phyloP scores from a whole-genome alignment of 1,139 yeast genomes.

The Suhomyces guaymorum region DNA sequence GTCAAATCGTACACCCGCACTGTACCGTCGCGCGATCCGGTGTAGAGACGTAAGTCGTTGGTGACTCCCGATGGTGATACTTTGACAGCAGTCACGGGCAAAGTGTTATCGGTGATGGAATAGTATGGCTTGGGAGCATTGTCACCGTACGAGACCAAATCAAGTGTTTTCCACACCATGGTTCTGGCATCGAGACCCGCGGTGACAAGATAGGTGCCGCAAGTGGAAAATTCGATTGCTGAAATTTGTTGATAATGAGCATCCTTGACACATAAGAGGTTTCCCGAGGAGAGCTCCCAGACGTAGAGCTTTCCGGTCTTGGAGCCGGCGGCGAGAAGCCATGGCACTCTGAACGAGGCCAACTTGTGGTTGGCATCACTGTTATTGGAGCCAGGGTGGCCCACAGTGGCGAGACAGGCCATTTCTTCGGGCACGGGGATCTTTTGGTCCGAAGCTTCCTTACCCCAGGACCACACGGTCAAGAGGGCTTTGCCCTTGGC shows the following conservation, averaged over 20 bases:
- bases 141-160: conserved; percentile 45
- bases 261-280: conserved; percentile 68
- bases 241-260: conserved; percentile 83
- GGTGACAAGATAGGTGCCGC: conserved; percentile 70
- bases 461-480: conserved; percentile 71
- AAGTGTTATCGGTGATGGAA: conserved; percentile 71
- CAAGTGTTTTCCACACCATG: conserved; percentile 70
- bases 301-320: conserved; percentile 71
- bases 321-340: conserved; percentile 75
- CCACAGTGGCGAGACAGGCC: conserved; percentile 54
- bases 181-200: conserved; percentile 85
- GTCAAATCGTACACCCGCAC: conserved; percentile 61
- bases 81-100: conserved; percentile 66
- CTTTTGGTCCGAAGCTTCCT: conserved; percentile 81
- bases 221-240: conserved; percentile 55
- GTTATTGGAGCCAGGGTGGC: conserved; percentile 29
- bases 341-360: conserved; percentile 53
- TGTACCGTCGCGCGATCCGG: conserved; percentile 77
- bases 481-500: conserved; percentile 70
- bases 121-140: conserved; percentile 41
- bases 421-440: conserved; percentile 84
- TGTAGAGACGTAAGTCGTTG: conserved; percentile 64
- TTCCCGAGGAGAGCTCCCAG: conserved; percentile 87
- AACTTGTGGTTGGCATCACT: conserved; percentile 11
- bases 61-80: conserved; percentile 50